A percentile compares a stretch with the other conserved stretches of the same genome.
These are phyloP conservation scores for Ogataea philodendri DNA, from an alignment of 805 yeast species.

Conservation along the genomic window DNA sequence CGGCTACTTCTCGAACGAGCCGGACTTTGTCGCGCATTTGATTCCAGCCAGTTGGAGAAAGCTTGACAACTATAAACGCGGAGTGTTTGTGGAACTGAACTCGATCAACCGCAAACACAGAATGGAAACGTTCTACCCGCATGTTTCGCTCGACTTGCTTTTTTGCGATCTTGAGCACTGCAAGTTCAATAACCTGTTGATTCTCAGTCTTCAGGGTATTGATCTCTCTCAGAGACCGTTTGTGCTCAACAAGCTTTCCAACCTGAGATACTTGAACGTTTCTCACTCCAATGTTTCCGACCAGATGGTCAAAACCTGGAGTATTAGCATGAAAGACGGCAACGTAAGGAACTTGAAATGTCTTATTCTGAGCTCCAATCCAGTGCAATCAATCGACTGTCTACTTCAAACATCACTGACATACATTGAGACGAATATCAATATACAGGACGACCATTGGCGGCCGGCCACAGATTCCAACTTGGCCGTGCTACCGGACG, in stretches of 20 bases:
- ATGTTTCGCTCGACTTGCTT: constrained; percentile 21
- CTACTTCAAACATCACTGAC: constrained; percentile 7
- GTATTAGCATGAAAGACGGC: constrained; percentile 26
- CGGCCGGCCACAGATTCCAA: neutral
- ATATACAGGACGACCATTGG: constrained; percentile 2
- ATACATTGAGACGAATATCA: constrained; percentile 3
- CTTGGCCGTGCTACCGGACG: constrained; percentile 3
- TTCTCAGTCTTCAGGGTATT: constrained; percentile 21
- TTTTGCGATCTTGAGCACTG: constrained; percentile 12
- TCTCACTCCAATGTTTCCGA: constrained; percentile 20
- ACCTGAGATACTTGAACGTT: constrained; percentile 24
- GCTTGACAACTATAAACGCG: constrained; percentile 23
- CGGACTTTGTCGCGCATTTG: constrained; percentile 21
- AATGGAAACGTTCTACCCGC: constrained; percentile 35
- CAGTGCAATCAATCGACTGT: constrained; percentile 8
- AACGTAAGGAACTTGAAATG: constrained; percentile 23
- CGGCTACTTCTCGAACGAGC: constrained; percentile 17
- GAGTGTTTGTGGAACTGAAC: constrained; percentile 15
- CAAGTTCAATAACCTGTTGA: constrained; percentile 14
- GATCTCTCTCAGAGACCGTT: constrained; percentile 9
- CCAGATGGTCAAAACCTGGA: constrained; percentile 26
- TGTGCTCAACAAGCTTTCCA: constrained; percentile 10
- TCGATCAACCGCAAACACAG: constrained; percentile 29
- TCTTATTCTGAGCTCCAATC: constrained; percentile 19
- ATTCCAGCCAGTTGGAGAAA: constrained; percentile 16